phyloP scores from a whole-genome alignment of 352 stramenopile species.

The Detonula confervacea region DNA sequence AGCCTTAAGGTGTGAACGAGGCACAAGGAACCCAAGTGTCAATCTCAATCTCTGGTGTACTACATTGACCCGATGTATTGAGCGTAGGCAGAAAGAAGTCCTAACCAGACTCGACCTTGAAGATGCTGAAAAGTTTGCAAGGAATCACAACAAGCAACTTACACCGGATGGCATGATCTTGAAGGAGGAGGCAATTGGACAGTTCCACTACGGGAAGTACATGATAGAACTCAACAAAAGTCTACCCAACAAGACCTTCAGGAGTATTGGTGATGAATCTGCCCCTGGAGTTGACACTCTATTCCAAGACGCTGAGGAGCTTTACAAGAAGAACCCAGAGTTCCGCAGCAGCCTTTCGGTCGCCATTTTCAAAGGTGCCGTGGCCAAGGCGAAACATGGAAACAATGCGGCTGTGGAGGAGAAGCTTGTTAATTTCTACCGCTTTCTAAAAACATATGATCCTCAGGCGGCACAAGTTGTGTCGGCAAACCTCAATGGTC shows the following conservation, averaged over 20 bases:
- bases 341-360: background rate
- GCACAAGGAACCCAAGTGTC: background rate
- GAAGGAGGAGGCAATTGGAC: conserved; percentile 10
- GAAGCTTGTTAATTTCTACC: conserved; percentile 25
- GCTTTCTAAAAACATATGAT: conserved; percentile 1
- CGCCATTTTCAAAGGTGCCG: conserved; percentile 7
- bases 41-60: background rate
- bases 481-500: conserved; percentile 7
- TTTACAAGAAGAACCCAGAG: conserved; percentile 6
- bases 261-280: background rate
- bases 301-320: conserved; percentile 1
- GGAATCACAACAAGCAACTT: background rate
- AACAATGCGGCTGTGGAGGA: conserved; percentile 7
- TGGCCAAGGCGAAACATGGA: background rate
- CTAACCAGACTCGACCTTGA: background rate
- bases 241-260: background rate
- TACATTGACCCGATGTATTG: background rate
- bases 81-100: background rate
- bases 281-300: background rate
- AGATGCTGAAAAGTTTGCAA: background rate
- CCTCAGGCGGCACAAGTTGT: background rate
- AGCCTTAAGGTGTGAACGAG: background rate
- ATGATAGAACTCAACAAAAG: background rate
- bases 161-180: background rate
- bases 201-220: background rate